Percentiles rank a stretch among this genome's conserved stretches.
Evolutionary conservation across 805 yeast species (phyloP).

Genomic region (Danielia oregonensis): DNA sequence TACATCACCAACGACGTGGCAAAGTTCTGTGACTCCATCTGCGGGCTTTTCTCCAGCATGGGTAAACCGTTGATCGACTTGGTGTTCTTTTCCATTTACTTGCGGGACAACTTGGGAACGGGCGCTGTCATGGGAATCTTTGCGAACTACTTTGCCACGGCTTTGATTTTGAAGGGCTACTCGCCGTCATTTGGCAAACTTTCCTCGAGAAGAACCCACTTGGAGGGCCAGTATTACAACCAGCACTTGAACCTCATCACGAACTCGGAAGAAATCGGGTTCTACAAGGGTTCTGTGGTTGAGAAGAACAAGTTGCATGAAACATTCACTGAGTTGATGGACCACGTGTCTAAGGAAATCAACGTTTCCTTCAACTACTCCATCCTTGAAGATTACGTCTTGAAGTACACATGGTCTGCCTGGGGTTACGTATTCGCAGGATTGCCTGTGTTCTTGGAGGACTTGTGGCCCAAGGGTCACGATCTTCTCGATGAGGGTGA

Average conservation of each 20-base stretch:
- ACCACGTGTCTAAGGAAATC: slow-evolving; percentile 52
- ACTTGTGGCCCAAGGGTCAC: slow-evolving; percentile 28
- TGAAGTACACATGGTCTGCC: slow-evolving; percentile 93
- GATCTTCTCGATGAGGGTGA: slow-evolving; percentile 18
- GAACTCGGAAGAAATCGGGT: slow-evolving; percentile 91
- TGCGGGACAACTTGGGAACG: slow-evolving; percentile 81
- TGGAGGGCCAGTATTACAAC: slow-evolving; percentile 87
- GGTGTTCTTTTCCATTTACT: slow-evolving; percentile 76
- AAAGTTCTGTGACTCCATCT: slow-evolving; percentile 74
- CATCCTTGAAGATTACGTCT: slow-evolving; percentile 76
- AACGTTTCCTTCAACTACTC: slow-evolving; percentile 63
- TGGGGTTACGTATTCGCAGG: slow-evolving; percentile 91
- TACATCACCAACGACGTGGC: slow-evolving; percentile 83
- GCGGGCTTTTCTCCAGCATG: slow-evolving; percentile 79
- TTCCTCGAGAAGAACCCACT: slow-evolving; percentile 65
- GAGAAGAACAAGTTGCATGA: slow-evolving; percentile 65
- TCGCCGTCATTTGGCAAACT: slow-evolving; percentile 86
- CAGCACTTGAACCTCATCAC: slow-evolving; percentile 81
- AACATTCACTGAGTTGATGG: slow-evolving; percentile 53
- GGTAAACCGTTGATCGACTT: slow-evolving; percentile 91
- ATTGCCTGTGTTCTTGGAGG: slow-evolving; percentile 75
- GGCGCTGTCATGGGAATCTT: slow-evolving; percentile 83
- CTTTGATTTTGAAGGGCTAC: slow-evolving; percentile 61
- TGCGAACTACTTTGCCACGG: slow-evolving; percentile 75
- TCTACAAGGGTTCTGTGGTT: slow-evolving; percentile 81